Evolutionary conservation across 2,329 filamentous ascomycete genomes (phyloP), one percentile per base, ranked within the genome.

Genomic region (Pseudovirgaria hyperparasitica): DNA sequence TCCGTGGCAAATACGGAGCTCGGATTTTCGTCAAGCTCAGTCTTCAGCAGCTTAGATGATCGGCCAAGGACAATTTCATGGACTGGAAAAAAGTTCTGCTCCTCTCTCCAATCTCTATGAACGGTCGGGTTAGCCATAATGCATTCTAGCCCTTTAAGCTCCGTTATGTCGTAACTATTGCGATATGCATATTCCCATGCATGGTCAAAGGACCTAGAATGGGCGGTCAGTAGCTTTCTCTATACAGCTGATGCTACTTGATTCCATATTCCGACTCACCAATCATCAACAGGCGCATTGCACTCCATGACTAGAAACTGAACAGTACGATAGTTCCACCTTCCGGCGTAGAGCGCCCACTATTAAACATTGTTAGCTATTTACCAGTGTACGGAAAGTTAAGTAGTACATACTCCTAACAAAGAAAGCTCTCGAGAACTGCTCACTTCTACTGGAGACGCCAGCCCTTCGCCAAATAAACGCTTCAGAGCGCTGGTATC

Each of bases 61-160:
- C 16, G 26, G 16, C 26, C 26, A 23, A 27, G 16, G 11, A 27
- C 16, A 27, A 31, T 31, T 4, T 12, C 22, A 17, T 31, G 24
- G 19, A 28, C 15, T 14, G 23, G 24, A 15, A 25, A 25, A 28
- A 31, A 31, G 17, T 27, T 20, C 24, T 31, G 29, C 23, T 28
- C 29, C 14, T 31, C 26, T n/a, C 22, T 19, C 26, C 26, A 27
- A 16, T 23, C 26, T 19, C 17, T 27, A 23, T 27, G 9, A 11
- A 22, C 12, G 22, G 26, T 27, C n/a, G n/a, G n/a, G n/a, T n/a
- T n/a, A n/a, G n/a, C n/a, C n/a, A n/a, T n/a, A 12, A 27, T 27
- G 26, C 26, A 27, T 9, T 19, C 16, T 14, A 27, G 26, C 16
- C 16, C 26, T n/a, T n/a, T 16, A 11, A 22, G 26, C 19, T 27